Base-by-base conservation (phyloP, 2,329 filamentous ascomycete genomes). In the Exophiala viscosa region DNA sequence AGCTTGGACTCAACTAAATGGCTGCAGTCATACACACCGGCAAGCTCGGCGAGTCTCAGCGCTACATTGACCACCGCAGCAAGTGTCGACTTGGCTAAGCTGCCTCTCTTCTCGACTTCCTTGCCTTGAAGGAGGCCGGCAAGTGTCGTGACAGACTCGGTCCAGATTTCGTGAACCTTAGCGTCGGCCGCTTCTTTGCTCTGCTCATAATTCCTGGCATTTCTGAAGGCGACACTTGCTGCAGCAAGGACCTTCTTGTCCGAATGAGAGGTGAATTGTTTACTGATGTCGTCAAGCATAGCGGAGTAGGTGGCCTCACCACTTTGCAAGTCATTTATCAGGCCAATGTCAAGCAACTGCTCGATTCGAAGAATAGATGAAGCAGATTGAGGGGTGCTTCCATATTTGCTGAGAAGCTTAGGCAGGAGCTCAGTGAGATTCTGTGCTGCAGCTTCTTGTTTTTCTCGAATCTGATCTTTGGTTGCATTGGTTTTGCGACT, bases 191-290 rank as follows among this genome's bases (percentile, higher is more conserved):
- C 75, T 64, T 99, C 93, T 60, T 91, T 87, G 32, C 96, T 82
- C 65, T 96, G 92, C 55, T 93, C 90, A 57, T 90, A 92, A 55
- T 85, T 85, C 59, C 88, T 85, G 7, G 92, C 90, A 66, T 95
- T 90, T 31, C 96, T 73, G 34, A 99, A 81, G 4, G 91, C 88
- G 17, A 84, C 79, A 23, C 87, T 86, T 11, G 90, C 92, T 69
- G 96, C 91, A 9, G 84, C 83, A 41, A 99, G 77, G 14, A 97
- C 91, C 50, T 82, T 82, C 62, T 88, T 87, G 64, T 95, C 89
- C 39, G 88, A 88, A 66, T 99, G 93, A n/a, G 90, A 84, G 63
- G 87, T 84, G 72, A 99, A 97, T 64, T 99, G 93, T 52, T 89
- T 90, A 68, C 88, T 90, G 62, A 97, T 90, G 64, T 96, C 91